A percentile compares a stretch with the other conserved stretches of the same genome.
These are phyloP conservation scores for Neurospora sp. DNA, from an alignment of 495 filamentous ascomycete genomes.

Conservation along the genomic window DNA sequence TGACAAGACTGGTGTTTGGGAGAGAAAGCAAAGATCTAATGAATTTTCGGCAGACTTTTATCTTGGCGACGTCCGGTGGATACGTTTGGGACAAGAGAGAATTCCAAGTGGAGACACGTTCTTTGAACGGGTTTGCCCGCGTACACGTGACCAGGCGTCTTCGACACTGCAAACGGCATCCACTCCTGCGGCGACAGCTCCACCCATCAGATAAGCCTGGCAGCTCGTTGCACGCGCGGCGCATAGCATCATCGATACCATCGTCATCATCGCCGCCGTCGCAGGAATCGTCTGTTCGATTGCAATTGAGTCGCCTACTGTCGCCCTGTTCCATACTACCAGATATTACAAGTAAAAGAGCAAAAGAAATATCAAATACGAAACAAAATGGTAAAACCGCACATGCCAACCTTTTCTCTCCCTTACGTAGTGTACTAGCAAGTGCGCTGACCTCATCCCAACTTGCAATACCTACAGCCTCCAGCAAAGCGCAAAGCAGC, in stretches of 20 bases:
- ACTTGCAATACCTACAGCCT: conserved; percentile 18
- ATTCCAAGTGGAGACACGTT: neutral
- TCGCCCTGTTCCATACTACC: neutral
- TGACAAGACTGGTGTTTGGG: neutral
- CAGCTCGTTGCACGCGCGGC: neutral
- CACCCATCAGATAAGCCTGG: neutral
- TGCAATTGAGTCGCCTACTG: neutral
- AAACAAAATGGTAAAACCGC: neutral
- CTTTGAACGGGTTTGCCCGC: neutral
- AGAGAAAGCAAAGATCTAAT: neutral
- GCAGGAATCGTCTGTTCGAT: neutral
- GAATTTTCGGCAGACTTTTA: neutral
- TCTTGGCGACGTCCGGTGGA: neutral
- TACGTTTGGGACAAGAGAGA: neutral
- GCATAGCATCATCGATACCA: neutral
- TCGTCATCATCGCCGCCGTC: neutral
- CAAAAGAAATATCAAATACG: neutral
- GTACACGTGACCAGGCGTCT: neutral
- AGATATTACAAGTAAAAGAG: neutral
- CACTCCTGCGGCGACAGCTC: neutral
- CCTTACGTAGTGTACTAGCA: neutral
- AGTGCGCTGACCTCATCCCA: neutral
- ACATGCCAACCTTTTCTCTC: neutral
- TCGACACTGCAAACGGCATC: neutral
- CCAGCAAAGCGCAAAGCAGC: conserved; percentile 29